phyloP scores from a whole-genome alignment of 1,139 yeast genomes.

The Debaryomycetaceae sp. region DNA sequence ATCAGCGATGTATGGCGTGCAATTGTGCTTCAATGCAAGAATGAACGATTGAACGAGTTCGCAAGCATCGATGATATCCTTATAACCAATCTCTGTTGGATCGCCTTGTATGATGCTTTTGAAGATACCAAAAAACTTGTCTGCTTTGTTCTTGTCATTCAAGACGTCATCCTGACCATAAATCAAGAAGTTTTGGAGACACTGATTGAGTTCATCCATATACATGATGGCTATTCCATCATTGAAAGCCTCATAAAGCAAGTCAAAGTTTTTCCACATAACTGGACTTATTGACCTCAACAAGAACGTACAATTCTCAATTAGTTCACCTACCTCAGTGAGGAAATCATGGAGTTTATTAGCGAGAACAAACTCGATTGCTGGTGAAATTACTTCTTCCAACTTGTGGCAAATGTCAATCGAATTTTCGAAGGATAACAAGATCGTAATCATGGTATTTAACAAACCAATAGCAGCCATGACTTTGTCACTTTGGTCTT shows the following conservation, averaged over 20 bases:
- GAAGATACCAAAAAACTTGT: conserved; percentile 30
- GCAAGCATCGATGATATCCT: conserved; percentile 49
- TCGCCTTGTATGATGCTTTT: conserved; percentile 37
- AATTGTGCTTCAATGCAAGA: conserved; percentile 41
- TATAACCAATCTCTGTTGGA: conserved; percentile 36
- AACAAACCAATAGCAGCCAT: conserved; percentile 86
- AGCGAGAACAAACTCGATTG: conserved; percentile 61
- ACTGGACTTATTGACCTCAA: conserved; percentile 66
- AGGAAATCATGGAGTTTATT: conserved; percentile 73
- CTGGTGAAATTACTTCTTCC: conserved; percentile 74
- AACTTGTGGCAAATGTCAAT: conserved; percentile 60
- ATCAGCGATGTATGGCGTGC: conserved; percentile 37
- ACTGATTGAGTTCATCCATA: conserved; percentile 73
- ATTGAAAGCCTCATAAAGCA: conserved; percentile 51
- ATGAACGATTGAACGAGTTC: conserved; percentile 56
- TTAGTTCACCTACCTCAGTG: conserved; percentile 77
- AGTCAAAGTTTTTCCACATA: conserved; percentile 71
- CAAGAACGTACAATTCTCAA: conserved; percentile 81
- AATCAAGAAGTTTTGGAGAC: conserved; percentile 71
- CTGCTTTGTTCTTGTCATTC: conserved; percentile 20
- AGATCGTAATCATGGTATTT: conserved; percentile 84
- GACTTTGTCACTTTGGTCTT: conserved; percentile 68
- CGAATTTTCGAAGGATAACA: conserved; percentile 82
- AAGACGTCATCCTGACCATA: conserved; percentile 60
- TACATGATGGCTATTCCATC: conserved; percentile 58